Percentiles rank a stretch among this genome's conserved stretches.
Evolutionary conservation across 345 rosid genomes (phyloP).

Genomic region (Pistacia integerrima): DNA sequence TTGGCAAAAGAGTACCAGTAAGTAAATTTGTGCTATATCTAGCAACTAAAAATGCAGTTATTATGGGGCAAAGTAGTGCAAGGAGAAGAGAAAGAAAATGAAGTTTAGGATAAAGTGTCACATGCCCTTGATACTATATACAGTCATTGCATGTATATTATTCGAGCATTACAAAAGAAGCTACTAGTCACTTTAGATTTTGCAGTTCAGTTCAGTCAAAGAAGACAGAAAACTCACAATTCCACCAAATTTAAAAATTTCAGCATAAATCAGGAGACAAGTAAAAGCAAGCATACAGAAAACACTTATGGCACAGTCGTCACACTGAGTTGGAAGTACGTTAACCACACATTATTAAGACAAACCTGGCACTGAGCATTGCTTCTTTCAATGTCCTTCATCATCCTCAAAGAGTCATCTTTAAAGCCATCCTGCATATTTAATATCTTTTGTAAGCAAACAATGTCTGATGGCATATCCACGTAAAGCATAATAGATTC

Average conservation of each 20-base stretch:
- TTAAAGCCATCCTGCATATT: slow-evolving; percentile 85
- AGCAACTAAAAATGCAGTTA: not conserved
- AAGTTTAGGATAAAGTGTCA: not conserved
- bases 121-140: not conserved
- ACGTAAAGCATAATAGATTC: not conserved
- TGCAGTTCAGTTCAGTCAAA: slow-evolving; percentile 4
- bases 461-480: not conserved
- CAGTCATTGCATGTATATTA: not conserved
- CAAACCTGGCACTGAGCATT: slow-evolving; percentile 75
- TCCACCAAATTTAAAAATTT: not conserved
- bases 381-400: slow-evolving; percentile 72
- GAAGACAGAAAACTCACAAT: not conserved
- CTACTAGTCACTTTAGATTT: not conserved
- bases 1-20: not conserved
- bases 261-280: not conserved
- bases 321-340: slow-evolving; percentile 12
- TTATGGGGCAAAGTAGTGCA: not conserved
- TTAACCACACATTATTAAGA: not conserved
- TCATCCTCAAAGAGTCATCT: slow-evolving; percentile 86
- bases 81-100: not conserved
- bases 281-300: not conserved
- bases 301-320: not conserved
- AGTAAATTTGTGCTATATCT: not conserved
- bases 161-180: not conserved
- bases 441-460: slow-evolving; percentile 8